A percentile compares a stretch with the other conserved stretches of the same genome.
These are phyloP conservation scores for Diaporthe helianthi DNA, from an alignment of 2,329 filamentous ascomycete genomes.

Conservation along the genomic window DNA sequence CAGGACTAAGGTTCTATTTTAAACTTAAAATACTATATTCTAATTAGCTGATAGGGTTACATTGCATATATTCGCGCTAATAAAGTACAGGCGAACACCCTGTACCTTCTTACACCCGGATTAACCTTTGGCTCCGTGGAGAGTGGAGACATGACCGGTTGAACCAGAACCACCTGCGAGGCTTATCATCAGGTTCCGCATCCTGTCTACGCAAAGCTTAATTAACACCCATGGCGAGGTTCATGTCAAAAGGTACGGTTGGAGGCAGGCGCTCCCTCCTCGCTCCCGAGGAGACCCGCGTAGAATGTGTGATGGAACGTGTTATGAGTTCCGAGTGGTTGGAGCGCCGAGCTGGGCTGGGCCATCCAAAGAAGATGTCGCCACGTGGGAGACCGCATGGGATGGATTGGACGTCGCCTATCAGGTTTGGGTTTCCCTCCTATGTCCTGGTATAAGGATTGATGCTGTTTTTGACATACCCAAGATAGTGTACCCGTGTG, in stretches of 20 bases:
- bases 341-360: neutral
- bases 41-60: no score
- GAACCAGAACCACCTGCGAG: neutral
- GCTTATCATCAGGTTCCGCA: neutral
- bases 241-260: neutral
- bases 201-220: slow-evolving; percentile 3
- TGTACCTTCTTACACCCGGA: neutral
- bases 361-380: neutral
- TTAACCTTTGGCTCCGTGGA: no score
- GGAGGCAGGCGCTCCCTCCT: neutral
- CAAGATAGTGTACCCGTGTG: no score
- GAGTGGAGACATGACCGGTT: neutral
- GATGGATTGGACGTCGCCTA: neutral
- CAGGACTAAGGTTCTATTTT: no score
- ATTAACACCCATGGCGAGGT: slow-evolving; percentile 1
- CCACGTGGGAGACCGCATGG: slow-evolving; percentile 17
- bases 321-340: neutral
- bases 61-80: no score
- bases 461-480: neutral
- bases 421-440: neutral
- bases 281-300: neutral
- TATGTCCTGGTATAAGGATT: neutral
- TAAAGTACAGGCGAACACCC: no score
- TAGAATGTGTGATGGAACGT: neutral
- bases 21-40: no score